Conservation (phyloP, 2,329 filamentous ascomycete genomes). For the Westerdykella sp. region DNA sequence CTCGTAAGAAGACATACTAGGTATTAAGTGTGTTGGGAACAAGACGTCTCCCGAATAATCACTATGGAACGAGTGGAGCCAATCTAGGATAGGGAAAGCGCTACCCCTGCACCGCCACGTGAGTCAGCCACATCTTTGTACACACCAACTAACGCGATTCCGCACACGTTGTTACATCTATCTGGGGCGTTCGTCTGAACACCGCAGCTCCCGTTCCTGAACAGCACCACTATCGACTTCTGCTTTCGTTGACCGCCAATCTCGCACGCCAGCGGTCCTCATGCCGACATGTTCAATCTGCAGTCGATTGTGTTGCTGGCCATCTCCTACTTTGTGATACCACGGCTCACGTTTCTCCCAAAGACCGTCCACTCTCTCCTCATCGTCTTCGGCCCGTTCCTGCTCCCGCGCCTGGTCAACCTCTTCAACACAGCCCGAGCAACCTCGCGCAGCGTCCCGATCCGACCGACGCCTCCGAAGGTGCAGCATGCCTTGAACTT, state of each 20-base stretch:
- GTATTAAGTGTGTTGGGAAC: too few species aligned
- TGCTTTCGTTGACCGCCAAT: not conserved
- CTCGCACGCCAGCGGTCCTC: not conserved
- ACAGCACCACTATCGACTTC: too few species aligned
- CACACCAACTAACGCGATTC: too few species aligned
- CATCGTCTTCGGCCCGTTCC: conserved; percentile 60
- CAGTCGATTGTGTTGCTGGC: conserved; percentile 28
- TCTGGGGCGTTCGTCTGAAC: too few species aligned
- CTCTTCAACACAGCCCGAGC: conserved; percentile 55
- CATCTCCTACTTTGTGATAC: conserved; percentile 32
- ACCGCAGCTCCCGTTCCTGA: too few species aligned
- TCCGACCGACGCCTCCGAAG: conserved; percentile 51
- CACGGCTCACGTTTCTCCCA: conserved; percentile 34
- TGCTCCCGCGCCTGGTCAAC: conserved; percentile 60
- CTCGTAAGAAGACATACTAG: too few species aligned
- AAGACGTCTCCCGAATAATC: too few species aligned
- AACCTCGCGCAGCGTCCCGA: conserved; percentile 39
- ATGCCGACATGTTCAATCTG: conserved; percentile 25
- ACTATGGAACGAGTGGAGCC: too few species aligned
- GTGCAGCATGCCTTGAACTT: conserved; percentile 55
- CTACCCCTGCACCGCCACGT: too few species aligned
- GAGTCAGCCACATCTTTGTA: too few species aligned
- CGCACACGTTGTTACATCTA: too few species aligned
- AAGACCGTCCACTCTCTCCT: conserved; percentile 32
- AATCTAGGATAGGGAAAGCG: too few species aligned